Conservation (phyloP, 345 rosid species). For the Aegle marmelos region DNA sequence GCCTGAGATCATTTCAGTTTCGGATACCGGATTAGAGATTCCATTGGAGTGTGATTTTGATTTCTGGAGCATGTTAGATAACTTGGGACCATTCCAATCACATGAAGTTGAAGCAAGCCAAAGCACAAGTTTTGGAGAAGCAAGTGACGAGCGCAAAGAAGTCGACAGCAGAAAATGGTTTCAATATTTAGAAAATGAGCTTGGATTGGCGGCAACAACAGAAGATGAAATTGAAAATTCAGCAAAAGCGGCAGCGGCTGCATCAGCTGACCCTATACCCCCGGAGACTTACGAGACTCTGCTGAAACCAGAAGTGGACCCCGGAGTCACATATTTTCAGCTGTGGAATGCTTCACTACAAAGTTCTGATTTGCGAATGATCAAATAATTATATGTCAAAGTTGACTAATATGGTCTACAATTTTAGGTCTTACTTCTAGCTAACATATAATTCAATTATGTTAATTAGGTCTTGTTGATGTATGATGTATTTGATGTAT, state of each 20-base stretch:
- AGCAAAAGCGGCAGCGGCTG: not conserved
- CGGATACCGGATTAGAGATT: slow-evolving; percentile 23
- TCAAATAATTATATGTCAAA: slow-evolving; percentile 1
- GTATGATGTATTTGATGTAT: slow-evolving; percentile 8
- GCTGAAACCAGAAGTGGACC: slow-evolving; percentile 13
- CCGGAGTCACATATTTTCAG: not conserved
- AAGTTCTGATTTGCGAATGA: not conserved
- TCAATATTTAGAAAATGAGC: slow-evolving; percentile 59
- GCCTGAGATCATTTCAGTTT: slow-evolving; percentile 26
- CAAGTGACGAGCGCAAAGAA: slow-evolving; percentile 21
- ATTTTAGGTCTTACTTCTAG: not conserved
- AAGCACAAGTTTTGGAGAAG: slow-evolving; percentile 21
- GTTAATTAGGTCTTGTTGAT: not conserved
- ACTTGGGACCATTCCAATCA: slow-evolving; percentile 30
- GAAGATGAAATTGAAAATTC: slow-evolving; percentile 21
- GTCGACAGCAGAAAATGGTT: slow-evolving; percentile 55
- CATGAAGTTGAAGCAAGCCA: slow-evolving; percentile 19
- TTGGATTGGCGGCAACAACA: slow-evolving; percentile 39
- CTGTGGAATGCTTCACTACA: slow-evolving; percentile 2
- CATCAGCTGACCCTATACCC: not conserved
- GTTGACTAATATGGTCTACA: not conserved
- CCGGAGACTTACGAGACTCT: not conserved
- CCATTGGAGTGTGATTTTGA: slow-evolving; percentile 60
- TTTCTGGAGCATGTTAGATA: slow-evolving; percentile 70
- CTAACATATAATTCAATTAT: not conserved